A percentile compares a stretch with the other conserved stretches of the same genome.
These are phyloP conservation scores for Euphorbia tirucalli DNA, from an alignment of 345 rosid genomes.

Conservation along the genomic window DNA sequence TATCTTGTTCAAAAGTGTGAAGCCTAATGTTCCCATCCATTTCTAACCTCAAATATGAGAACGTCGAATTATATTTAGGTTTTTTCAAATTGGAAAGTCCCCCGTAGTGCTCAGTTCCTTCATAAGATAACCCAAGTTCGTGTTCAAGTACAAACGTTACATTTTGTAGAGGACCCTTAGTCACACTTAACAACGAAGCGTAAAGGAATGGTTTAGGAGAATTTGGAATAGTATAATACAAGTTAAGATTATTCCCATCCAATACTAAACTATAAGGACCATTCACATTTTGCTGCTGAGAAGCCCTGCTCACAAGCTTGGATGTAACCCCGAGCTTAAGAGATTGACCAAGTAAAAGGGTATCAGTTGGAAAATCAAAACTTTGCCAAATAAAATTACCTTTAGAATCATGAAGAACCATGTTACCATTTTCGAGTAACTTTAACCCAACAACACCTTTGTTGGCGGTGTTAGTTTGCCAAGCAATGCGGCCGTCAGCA, in stretches of 20 bases:
- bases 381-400: conserved; percentile 24
- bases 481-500: conserved; percentile 24
- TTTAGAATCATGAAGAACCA: conserved; percentile 17
- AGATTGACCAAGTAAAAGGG: conserved; percentile 57
- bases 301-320: conserved; percentile 53
- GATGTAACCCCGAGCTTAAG: conserved; percentile 25
- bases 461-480: conserved; percentile 37
- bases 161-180: conserved; percentile 9
- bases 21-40: conserved; percentile 51
- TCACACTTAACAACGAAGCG: conserved; percentile 4
- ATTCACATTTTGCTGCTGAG: conserved; percentile 26
- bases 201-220: conserved; percentile 32
- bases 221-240: conserved; percentile 34
- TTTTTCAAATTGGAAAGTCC: conserved; percentile 18
- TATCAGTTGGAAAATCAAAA: conserved; percentile 55
- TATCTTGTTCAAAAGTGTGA: conserved; percentile 41
- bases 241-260: conserved; percentile 36
- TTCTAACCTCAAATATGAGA: conserved; percentile 39
- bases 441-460: conserved; percentile 28
- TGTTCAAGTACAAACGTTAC: conserved; percentile 23
- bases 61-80: conserved; percentile 40
- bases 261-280: conserved; percentile 61
- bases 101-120: conserved; percentile 6
- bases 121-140: conserved; percentile 1
- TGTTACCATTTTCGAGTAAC: conserved; percentile 6